Conservation (phyloP, 2,329 filamentous ascomycete genomes). For the Clarireedia monteithiana region DNA sequence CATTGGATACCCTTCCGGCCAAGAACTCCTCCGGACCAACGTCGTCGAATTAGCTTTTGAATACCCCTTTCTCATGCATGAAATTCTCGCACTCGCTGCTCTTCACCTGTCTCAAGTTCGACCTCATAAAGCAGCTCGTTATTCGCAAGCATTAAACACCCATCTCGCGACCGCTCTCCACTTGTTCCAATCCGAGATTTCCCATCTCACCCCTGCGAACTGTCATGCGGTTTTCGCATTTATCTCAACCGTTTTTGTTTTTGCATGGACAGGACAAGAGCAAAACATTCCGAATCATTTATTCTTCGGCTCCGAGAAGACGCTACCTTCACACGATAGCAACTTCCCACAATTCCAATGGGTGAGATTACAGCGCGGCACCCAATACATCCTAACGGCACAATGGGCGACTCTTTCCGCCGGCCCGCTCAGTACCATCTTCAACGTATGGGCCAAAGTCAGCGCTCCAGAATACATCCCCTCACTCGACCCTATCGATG, state of each 20-base stretch:
- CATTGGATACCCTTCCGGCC: conserved; percentile 9
- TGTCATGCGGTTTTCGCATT: conserved; percentile 29
- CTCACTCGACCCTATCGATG: conserved; percentile 13
- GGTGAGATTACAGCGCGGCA: conserved; percentile 28
- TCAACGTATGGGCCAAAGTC: conserved; percentile 17
- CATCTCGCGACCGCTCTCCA: conserved; percentile 27
- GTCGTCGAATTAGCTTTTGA: conserved; percentile 21
- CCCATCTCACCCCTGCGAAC: conserved; percentile 35
- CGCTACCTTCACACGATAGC: background rate
- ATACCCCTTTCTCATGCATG: conserved; percentile 31
- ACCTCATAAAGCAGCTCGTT: conserved; percentile 16
- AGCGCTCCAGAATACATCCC: conserved; percentile 11
- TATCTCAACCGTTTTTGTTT: conserved; percentile 28
- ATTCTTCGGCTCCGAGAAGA: conserved; percentile 30
- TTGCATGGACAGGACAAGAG: conserved; percentile 28
- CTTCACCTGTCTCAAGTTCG: conserved; percentile 30
- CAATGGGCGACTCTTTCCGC: conserved; percentile 17
- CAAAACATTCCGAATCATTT: conserved; percentile 17
- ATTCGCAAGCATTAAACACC: conserved; percentile 26
- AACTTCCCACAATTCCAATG: conserved; percentile 24
- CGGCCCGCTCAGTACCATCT: conserved; percentile 22
- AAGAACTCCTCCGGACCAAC: conserved; percentile 19
- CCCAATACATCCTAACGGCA: conserved; percentile 18
- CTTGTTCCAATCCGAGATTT: conserved; percentile 33
- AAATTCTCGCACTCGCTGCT: conserved; percentile 30